phyloP scores from a whole-genome alignment of 2,329 filamentous ascomycete species.

The Hymenoscyphus fraxineus region DNA sequence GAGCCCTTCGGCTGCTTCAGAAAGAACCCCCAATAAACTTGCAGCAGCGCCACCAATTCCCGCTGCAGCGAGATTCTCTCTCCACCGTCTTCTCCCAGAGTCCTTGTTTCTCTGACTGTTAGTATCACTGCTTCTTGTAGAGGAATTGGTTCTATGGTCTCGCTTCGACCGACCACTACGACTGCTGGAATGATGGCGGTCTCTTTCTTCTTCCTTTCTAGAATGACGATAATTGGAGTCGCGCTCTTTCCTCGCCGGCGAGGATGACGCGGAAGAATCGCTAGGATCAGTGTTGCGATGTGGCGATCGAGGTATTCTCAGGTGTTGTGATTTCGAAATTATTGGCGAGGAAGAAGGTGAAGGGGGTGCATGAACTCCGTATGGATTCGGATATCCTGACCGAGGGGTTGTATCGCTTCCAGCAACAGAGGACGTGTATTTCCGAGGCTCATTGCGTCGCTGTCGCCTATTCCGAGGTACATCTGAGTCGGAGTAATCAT shows the following conservation, averaged over 20 bases:
- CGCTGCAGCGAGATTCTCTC: constrained; percentile 53
- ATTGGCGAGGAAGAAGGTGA: constrained; percentile 12
- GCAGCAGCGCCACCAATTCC: constrained; percentile 52
- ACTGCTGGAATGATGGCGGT: background rate
- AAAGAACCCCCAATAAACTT: constrained; percentile 54
- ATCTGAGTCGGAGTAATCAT: constrained; percentile 14
- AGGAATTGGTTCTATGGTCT: constrained; percentile 7
- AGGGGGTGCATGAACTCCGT: constrained; percentile 17
- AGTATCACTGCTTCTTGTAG: constrained; percentile 10
- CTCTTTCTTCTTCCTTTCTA: constrained; percentile 6
- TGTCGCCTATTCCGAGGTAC: constrained; percentile 3
- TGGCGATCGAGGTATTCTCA: constrained; percentile 9
- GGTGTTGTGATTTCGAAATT: background rate
- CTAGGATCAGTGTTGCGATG: constrained; percentile 3
- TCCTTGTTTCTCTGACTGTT: constrained; percentile 11
- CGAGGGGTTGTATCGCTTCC: constrained; percentile 14
- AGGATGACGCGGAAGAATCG: constrained; percentile 1
- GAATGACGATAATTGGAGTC: constrained; percentile 3
- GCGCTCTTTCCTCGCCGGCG: constrained; percentile 2
- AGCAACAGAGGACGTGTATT: constrained; percentile 9
- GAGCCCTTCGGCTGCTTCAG: constrained; percentile 47
- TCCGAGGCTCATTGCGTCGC: constrained; percentile 5
- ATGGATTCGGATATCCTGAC: constrained; percentile 28
- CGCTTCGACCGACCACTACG: background rate
- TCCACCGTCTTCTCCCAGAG: constrained; percentile 41